phyloP scores from a whole-genome alignment of 75 land plant genomes.

The Picea glauca region DNA sequence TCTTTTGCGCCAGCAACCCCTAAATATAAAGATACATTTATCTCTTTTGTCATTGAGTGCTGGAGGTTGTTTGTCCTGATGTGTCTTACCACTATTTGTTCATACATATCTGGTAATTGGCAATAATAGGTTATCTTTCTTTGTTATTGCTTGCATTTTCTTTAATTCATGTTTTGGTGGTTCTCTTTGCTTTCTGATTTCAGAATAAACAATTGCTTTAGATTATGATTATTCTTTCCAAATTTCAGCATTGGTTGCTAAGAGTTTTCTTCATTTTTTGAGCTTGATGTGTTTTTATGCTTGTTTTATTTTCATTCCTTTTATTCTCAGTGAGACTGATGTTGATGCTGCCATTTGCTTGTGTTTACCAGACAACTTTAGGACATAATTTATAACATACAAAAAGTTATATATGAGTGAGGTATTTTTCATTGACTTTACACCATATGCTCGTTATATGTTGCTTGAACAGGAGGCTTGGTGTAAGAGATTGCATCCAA shows the following conservation, averaged over 20 bases:
- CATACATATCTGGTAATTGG: background rate
- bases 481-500: conserved; percentile 88
- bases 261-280: no score
- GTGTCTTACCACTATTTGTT: background rate
- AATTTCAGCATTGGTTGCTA: no score
- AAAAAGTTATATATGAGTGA: background rate
- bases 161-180: background rate
- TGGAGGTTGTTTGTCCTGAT: background rate
- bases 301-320: background rate
- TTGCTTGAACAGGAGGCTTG: conserved; percentile 72
- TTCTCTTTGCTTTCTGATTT: background rate
- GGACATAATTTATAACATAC: background rate
- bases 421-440: background rate
- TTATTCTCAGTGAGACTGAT: background rate
- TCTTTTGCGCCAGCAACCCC: background rate
- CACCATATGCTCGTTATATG: background rate
- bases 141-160: background rate
- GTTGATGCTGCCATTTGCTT: background rate
- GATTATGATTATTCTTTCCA: background rate
- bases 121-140: background rate
- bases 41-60: background rate
- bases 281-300: background rate
- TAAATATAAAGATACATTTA: background rate
- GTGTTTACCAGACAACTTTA: background rate
- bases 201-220: background rate